Base-by-base conservation (phyloP, 371 early-diverging fungal species). In the Cokeromyces recurvatus region DNA sequence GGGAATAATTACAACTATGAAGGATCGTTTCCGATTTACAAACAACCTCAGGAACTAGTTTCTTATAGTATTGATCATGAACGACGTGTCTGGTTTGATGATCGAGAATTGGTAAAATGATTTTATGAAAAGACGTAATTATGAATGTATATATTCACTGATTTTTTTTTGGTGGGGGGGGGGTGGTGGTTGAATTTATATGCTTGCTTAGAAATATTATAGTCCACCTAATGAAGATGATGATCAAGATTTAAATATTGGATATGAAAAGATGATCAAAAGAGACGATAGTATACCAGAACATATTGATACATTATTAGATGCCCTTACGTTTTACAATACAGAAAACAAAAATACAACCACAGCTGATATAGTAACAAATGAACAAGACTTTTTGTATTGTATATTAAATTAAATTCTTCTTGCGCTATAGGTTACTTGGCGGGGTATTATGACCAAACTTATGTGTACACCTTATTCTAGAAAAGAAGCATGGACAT, bases 401-500 rank as follows among this genome's bases (percentile, higher is more conserved):
- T n/a, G n/a, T n/a, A n/a, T n/a, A n/a, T n/a, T n/a, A n/a, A n/a
- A n/a, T n/a, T n/a, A n/a, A n/a, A n/a, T n/a, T n/a, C n/a, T n/a
- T n/a, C n/a, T n/a, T n/a, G n/a, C n/a, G n/a, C n/a, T 19, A 27
- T 47, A 73, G 74, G 47, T 74, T 6, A 75, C 76, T 20, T 75
- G 72, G 76, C 73, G 97, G 22, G 97, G 97, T 8, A 87, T 94
- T 49, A 78, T 94, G 58, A 93, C 94, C 27, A 87, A 88, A 51
- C 68, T 96, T 7, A 59, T 91, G 46, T 78, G 78, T 43, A 84
- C 90, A 1, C 94, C 94, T 11, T 94, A 86, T 59, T 48, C 79
- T 4, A 43, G 64, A 23, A 82, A 82, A 31, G 91, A 91, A 5
- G 68, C 76, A 2, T 94, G 92, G 89, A 83, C 87, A 43, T 66